Conservation (phyloP, 768 basidiomycete species). For the Suillus sp. region DNA sequence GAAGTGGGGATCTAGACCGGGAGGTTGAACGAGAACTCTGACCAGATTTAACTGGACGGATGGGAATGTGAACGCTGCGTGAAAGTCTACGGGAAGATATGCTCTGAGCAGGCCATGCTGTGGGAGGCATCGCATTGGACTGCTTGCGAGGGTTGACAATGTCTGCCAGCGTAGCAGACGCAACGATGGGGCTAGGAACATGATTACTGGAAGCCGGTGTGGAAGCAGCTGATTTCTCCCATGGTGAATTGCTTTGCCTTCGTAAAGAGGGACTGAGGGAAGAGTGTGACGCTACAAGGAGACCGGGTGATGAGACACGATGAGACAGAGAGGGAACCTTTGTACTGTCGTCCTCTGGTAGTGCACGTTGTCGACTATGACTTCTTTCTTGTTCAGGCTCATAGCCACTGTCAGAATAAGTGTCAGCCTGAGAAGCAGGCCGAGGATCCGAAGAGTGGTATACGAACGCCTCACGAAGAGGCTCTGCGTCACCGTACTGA, state of each 20-base stretch:
- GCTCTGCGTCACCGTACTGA: constrained; percentile 55
- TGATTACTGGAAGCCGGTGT: constrained; percentile 58
- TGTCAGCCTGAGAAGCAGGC: constrained; percentile 62
- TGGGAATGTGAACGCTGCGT: constrained; percentile 77
- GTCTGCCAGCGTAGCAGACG: constrained; percentile 63
- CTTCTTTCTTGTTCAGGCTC: constrained; percentile 67
- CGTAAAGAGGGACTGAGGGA: constrained; percentile 71
- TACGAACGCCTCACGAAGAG: constrained; percentile 61
- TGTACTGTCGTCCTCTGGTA: constrained; percentile 44
- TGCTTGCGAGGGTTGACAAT: constrained; percentile 67
- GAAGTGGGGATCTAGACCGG: constrained; percentile 91
- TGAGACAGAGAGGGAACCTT: constrained; percentile 50
- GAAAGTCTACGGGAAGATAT: constrained; percentile 79
- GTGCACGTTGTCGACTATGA: constrained; percentile 79
- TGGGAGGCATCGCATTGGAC: constrained; percentile 47
- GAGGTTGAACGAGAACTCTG: constrained; percentile 93
- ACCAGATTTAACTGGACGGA: constrained; percentile 65
- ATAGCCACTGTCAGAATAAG: constrained; percentile 82
- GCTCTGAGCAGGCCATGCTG: constrained; percentile 57
- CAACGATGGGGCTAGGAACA: constrained; percentile 62
- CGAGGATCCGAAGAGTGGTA: constrained; percentile 60
- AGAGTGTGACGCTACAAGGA: constrained; percentile 65
- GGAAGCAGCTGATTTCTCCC: constrained; percentile 51
- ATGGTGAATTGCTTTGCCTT: constrained; percentile 63
- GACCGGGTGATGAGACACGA: constrained; percentile 54